These are phyloP conservation scores for Saccharomyces uvarum DNA, from an alignment of 1,139 yeast genomes.

Conservation along the genomic window DNA sequence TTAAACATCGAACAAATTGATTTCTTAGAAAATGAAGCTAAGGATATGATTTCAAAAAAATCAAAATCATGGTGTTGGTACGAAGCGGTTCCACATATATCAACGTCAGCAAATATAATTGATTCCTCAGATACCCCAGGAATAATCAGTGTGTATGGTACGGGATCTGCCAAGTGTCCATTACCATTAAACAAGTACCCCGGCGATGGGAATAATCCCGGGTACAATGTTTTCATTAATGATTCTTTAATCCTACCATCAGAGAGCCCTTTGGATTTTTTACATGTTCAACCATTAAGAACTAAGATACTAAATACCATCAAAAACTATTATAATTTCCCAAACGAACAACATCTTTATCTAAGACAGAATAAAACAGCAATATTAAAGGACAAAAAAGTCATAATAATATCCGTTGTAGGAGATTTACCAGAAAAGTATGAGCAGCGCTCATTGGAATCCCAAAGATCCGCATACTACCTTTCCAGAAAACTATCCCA, in stretches of 20 bases:
- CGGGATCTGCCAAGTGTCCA: conserved; percentile 28
- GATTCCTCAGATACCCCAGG: conserved; percentile 16
- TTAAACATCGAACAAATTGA: conserved; percentile 23
- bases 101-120: background rate
- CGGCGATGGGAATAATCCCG: conserved; percentile 11
- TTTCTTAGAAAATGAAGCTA: conserved; percentile 23
- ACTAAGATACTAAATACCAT: conserved; percentile 26
- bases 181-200: conserved; percentile 24
- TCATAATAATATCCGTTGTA: conserved; percentile 25
- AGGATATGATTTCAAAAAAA: conserved; percentile 16
- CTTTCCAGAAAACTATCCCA: conserved; percentile 22
- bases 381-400: conserved; percentile 16
- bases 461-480: conserved; percentile 24
- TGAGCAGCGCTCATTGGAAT: conserved; percentile 25
- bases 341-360: conserved; percentile 29
- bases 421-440: conserved; percentile 31
- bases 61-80: conserved; percentile 28
- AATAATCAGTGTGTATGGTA: conserved; percentile 24
- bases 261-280: conserved; percentile 21
- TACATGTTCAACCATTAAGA: conserved; percentile 23
- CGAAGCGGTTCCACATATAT: conserved; percentile 15
- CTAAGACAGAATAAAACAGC: conserved; percentile 13
- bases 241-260: conserved; percentile 29
- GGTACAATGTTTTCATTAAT: conserved; percentile 20
- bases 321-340: conserved; percentile 29